Evolutionary conservation across 345 rosid species (phyloP).

Genomic region (Diplotaxis tenuifolia): DNA sequence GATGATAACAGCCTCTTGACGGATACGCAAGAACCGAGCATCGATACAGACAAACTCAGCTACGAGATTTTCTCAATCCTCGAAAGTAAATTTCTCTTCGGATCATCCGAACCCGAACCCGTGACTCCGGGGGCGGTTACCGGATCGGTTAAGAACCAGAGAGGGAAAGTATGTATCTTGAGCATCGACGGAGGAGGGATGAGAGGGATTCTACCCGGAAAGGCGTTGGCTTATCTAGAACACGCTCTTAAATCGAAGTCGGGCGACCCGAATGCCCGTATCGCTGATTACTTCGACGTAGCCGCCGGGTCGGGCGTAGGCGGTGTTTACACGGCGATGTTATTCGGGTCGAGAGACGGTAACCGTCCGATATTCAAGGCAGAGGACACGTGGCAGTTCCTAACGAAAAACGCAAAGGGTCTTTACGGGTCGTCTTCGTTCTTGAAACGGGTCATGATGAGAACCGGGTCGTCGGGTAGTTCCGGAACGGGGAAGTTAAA

Average conservation of each 20-base stretch:
- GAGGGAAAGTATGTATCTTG: constrained; percentile 87
- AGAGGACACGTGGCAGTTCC: constrained; percentile 88
- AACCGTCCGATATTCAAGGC: constrained; percentile 70
- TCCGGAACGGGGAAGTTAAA: constrained; percentile 50
- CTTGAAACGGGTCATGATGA: constrained; percentile 51
- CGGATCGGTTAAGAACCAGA: constrained; percentile 68
- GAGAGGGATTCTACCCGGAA: constrained; percentile 84
- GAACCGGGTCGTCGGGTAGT: constrained; percentile 46
- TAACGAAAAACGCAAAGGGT: constrained; percentile 62
- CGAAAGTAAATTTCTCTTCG: constrained; percentile 86
- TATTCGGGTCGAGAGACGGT: constrained; percentile 76
- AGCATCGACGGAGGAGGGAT: constrained; percentile 90
- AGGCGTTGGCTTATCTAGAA: constrained; percentile 84
- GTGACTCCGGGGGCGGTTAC: constrained; percentile 25
- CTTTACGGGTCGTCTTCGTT: constrained; percentile 46
- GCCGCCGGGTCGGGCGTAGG: constrained; percentile 92
- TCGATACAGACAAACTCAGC: constrained; percentile 93
- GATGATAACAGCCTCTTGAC: constrained; percentile 36
- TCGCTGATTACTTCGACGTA: constrained; percentile 90
- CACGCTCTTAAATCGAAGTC: constrained; percentile 72
- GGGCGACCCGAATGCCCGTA: constrained; percentile 81
- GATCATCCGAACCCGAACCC: constrained; percentile 54
- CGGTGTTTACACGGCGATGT: constrained; percentile 89
- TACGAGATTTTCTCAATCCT: constrained; percentile 95
- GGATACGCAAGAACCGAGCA: constrained; percentile 89